Evolutionary conservation across 257 asterid genomes (phyloP), one percentile per base, ranked within the genome.

Genomic region (Phtheirospermum japonicum): DNA sequence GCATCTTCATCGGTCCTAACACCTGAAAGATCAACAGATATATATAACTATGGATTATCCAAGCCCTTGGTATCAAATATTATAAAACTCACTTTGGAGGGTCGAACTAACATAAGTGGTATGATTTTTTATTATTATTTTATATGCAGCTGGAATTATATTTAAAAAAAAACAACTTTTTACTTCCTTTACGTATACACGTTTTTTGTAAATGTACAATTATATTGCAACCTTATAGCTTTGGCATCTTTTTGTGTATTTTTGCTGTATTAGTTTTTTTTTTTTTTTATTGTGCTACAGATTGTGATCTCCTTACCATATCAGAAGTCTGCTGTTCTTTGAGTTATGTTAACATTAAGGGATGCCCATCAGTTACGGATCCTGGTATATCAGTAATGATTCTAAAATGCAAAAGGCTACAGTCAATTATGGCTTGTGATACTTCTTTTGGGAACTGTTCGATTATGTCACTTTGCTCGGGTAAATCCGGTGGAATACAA

Each of bases 61-160:
- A 52, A 69, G 39, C 72, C 73, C 61, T 59, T 59, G 57, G 72
- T 61, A 49, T 77, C 89, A 60, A 67, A 72, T 78, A 82, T 90
- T 33, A 69, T 68, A 45, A 78, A 77, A 37, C 90, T 90, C 74
- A 74, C 79, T 26, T 70, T 87, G 81, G 89, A 85, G 75, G 97
- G 96, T 23, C 92, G 96, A 63, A 77, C 76, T 52, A 91, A 87
- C 51, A 57, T 83, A 52, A 69, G 63, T n/a, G 97, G 97, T 90
- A 76, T 66, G 87, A 72, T 23, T 23, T 23, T 23, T 23, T 23
- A 1, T 23, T 23, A 1, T 23, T 23, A 1, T 23, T 23, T 23
- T 23, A 23, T 23, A 23, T 23, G 28, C 28, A 23, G 3, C 3
- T 23, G 28, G 28, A 23, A 23, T 23, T 23, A 23, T n/a, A n/a